Base-by-base conservation (phyloP, 495 filamentous ascomycete species). In the Daldinia loculata region DNA sequence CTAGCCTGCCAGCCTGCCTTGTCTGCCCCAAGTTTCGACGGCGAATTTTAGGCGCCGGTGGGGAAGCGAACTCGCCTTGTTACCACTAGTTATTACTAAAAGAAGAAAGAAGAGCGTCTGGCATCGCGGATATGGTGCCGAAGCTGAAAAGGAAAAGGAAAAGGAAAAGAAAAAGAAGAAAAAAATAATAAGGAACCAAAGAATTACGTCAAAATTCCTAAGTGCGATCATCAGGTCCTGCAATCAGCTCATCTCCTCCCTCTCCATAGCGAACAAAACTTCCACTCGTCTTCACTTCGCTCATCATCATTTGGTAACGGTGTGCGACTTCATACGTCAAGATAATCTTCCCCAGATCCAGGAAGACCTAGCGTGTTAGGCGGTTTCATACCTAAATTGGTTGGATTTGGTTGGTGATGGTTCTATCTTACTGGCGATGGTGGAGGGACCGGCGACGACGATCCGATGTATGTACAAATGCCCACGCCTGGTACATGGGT, bases 321-420 rank as follows among this genome's bases (percentile, higher is more conserved):
- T 70, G 63, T 71, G 57, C 67, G 53, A 64, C 61, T 71, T 67
- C 67, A 57, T 27, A 74, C 63, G 67, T 74, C 67, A 73, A 73
- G 70, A 66, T 73, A 73, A 73, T 73, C 70, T 73, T 66, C 70
- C 70, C 70, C 70, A 41, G 70, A 73, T 69, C 62, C 66, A 73
- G 70, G 22, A 38, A 66, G 56, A 62, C 61, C 65, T 66, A 62
- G 61, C 57, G 52, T 65, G 70, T 58, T 29, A 58, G 48, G 61
- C 66, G 9, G 66, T 73, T 69, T 73, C 66, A 69, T 53, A 48
- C 22, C 29, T 48, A 55, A 17, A 57, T 57, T 22, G 39, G 11
- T 36, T 2, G 6, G 29, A 32, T 9, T 32, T 8, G 6, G 29
- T 27, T 34, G 17, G 43, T 48, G 19, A 24, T 48, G 6, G 26